phyloP scores from a whole-genome alignment of 768 basidiomycete genomes.

The Lactifluus volemus region DNA sequence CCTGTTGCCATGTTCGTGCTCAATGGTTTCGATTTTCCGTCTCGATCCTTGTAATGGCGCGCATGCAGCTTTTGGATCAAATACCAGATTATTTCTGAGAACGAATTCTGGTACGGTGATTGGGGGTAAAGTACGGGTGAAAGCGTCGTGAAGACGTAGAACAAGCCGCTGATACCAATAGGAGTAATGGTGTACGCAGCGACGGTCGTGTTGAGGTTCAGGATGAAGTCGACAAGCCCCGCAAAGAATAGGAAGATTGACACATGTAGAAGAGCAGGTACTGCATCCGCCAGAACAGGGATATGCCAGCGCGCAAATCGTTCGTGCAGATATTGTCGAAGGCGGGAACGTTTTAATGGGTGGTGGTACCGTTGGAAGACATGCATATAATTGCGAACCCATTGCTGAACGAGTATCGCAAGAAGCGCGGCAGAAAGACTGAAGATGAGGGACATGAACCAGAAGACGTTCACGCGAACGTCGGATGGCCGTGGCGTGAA shows the following conservation, averaged over 20 bases:
- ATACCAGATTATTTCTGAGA: constrained; percentile 9
- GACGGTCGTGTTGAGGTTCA: constrained; percentile 21
- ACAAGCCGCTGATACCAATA: background rate
- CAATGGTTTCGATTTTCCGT: background rate
- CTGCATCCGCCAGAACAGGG: constrained; percentile 32
- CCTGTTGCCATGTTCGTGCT: background rate
- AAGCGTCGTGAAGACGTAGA: constrained; percentile 14
- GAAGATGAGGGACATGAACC: constrained; percentile 31
- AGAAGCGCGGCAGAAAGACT: constrained; percentile 36
- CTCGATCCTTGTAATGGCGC: background rate
- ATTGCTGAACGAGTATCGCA: constrained; percentile 42
- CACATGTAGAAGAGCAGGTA: constrained; percentile 42
- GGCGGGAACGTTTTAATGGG: constrained; percentile 29
- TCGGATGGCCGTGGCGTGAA: constrained; percentile 24
- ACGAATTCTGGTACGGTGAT: constrained; percentile 9
- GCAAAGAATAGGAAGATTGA: constrained; percentile 43
- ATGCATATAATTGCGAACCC: constrained; percentile 33
- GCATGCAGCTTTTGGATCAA: background rate
- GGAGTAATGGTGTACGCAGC: background rate
- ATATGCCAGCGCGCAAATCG: constrained; percentile 36
- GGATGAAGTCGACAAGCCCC: constrained; percentile 38
- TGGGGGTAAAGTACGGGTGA: constrained; percentile 4
- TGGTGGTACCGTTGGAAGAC: constrained; percentile 25
- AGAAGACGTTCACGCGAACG: constrained; percentile 33
- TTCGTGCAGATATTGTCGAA: constrained; percentile 31